Percentiles rank a stretch among this genome's conserved stretches.
Evolutionary conservation across 192 early-diverging fungal species (phyloP).

Genomic region (Glomus cerebriforme): DNA sequence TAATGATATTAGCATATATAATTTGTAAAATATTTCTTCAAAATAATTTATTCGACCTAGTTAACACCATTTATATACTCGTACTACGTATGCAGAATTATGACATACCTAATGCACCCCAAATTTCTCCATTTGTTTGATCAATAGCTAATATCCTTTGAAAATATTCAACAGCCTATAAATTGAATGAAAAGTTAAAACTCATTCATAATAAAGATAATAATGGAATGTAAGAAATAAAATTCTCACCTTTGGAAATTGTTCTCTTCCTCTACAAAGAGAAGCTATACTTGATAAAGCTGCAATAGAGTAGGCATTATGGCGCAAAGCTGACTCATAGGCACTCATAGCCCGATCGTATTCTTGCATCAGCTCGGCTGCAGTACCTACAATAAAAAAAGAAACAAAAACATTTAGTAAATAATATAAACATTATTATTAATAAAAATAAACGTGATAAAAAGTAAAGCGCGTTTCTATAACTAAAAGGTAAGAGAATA

Average conservation of each 20-base stretch:
- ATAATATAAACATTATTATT: neutral
- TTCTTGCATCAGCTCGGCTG: conserved; percentile 60
- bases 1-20: too few relatives aligned
- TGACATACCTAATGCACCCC: conserved; percentile 71
- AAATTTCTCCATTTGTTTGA: conserved; percentile 86
- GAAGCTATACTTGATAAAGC: conserved; percentile 82
- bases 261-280: conserved; percentile 79
- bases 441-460: neutral
- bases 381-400: conserved; percentile 2
- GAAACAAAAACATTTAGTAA: neutral
- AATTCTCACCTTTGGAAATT: conserved; percentile 67
- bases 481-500: neutral
- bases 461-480: neutral
- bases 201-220: neutral
- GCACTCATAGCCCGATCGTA: conserved; percentile 81
- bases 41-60: too few relatives aligned
- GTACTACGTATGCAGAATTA: neutral
- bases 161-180: conserved; percentile 88
- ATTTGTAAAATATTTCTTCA: too few relatives aligned
- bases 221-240: conserved; percentile 6
- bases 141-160: conserved; percentile 84
- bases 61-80: too few relatives aligned
- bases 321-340: conserved; percentile 87
- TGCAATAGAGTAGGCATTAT: conserved; percentile 88
- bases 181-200: conserved; percentile 13